Evolutionary conservation across 225 moss, liverwort and hornwort genomes (phyloP).

Genomic region (Pleurozium schreberi): DNA sequence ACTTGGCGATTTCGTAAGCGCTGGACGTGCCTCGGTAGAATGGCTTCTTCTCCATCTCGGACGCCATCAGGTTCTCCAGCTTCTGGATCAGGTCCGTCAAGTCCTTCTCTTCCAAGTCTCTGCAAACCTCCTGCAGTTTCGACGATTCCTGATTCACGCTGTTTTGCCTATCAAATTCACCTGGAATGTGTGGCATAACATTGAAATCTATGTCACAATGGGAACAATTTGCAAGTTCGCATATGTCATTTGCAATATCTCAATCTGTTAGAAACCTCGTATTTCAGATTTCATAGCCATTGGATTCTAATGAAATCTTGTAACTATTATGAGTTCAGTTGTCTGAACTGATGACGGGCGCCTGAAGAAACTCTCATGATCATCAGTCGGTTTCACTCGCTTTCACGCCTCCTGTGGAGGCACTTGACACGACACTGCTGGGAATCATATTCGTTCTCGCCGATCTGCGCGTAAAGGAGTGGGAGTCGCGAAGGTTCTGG

Average conservation of each 20-base stretch:
- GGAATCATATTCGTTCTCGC: too few species aligned
- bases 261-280: background rate
- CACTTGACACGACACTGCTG: too few species aligned
- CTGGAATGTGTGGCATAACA: background rate
- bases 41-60: background rate
- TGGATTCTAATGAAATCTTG: too few species aligned
- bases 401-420: too few species aligned
- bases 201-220: background rate
- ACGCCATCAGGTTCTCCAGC: background rate
- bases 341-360: too few species aligned
- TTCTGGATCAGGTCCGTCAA: background rate
- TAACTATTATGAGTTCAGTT: too few species aligned
- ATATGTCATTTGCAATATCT: background rate
- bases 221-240: background rate
- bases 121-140: background rate
- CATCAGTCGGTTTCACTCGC: too few species aligned
- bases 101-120: background rate
- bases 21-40: background rate
- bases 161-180: background rate
- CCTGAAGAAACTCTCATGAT: too few species aligned
- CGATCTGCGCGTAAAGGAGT: too few species aligned
- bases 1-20: background rate
- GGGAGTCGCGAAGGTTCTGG: too few species aligned
- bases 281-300: background rate
- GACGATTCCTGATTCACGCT: background rate